Base-by-base conservation (phyloP, 305 asterid species). In the Fraxinus sp. region DNA sequence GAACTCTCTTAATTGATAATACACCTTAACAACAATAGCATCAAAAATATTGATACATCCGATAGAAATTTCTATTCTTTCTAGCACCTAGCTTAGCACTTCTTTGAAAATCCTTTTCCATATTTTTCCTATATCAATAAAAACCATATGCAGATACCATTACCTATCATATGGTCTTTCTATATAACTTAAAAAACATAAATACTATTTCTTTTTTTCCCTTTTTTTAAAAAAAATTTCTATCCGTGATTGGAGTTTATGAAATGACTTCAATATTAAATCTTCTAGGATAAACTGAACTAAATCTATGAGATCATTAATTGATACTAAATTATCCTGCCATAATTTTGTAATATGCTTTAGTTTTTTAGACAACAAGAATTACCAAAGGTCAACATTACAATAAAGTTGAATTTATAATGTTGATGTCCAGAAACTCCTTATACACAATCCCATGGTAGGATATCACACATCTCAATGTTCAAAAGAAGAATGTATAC, bases 281-380 rank as follows among this genome's bases (percentile, higher is more conserved):
- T 46, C 55, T 43, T 13, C n/a, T 46, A 46, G 18, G n/a, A 46
- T 46, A 46, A 46, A 13, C 18, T 11, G 57, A 46, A 46, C 57
- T 46, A 46, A 46, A 46, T 46, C 57, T 13, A 46, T 46, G 6
- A 46, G 5, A 46, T 14, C 57, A 11, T 46, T 3, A 43, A 41
- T 10, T 55, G 7, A 55, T 55, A 55, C 26, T 55, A 7, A 55
- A 41, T 4, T 55, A 55, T 55, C 24, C 66, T 55, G 10, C 66
- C 66, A 55, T 55, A n/a, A 55, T 55, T 18, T 57, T 5, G 24
- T 57, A 57, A 57, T 57, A 57, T 57, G 28, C 68, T 18, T 57
- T 18, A 0, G 24, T 64, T 64, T 79, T 68, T 36, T 24, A 37
- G 82, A 79, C 70, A 79, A 70, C 30, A 68, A 68, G 70, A 30